Percentiles rank a stretch among this genome's conserved stretches.
Evolutionary conservation across 352 stramenopile genomes (phyloP).

Genomic region (Phytophthora sansomeana): DNA sequence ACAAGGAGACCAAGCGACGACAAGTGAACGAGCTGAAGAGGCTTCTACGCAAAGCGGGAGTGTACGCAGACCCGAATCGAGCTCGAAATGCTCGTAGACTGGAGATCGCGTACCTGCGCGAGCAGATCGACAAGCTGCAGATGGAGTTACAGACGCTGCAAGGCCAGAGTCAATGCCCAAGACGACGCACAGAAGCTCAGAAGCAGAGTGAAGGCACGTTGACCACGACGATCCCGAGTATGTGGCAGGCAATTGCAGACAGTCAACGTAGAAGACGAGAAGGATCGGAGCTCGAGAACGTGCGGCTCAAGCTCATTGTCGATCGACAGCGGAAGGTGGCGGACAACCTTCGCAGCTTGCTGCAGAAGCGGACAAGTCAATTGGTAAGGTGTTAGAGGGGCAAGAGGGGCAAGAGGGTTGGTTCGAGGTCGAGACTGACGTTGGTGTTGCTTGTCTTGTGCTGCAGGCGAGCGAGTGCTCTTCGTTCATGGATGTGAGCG

Average conservation of each 20-base stretch:
- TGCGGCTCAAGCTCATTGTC: constrained; percentile 40
- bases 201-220: background rate
- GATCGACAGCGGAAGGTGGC: constrained; percentile 52
- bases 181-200: background rate
- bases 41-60: constrained; percentile 20
- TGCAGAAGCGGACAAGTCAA: constrained; percentile 35
- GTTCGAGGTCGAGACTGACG: background rate
- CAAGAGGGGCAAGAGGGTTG: background rate
- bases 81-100: constrained; percentile 39
- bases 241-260: constrained; percentile 35
- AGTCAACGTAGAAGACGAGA: constrained; percentile 24
- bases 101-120: constrained; percentile 49
- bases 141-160: constrained; percentile 34
- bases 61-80: constrained; percentile 44
- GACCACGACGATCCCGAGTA: constrained; percentile 10
- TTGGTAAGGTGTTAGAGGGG: constrained; percentile 7
- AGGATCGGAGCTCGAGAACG: constrained; percentile 40
- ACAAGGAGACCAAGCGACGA: constrained; percentile 9
- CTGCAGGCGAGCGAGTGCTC: constrained; percentile 24
- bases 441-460: background rate
- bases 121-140: constrained; percentile 42
- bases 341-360: constrained; percentile 40
- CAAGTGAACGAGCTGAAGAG: constrained; percentile 30
- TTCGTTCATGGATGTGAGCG: constrained; percentile 13
- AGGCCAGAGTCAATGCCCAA: background rate